Conservation (phyloP, 805 yeast species). For the Sugiyamaella valdiviana region DNA sequence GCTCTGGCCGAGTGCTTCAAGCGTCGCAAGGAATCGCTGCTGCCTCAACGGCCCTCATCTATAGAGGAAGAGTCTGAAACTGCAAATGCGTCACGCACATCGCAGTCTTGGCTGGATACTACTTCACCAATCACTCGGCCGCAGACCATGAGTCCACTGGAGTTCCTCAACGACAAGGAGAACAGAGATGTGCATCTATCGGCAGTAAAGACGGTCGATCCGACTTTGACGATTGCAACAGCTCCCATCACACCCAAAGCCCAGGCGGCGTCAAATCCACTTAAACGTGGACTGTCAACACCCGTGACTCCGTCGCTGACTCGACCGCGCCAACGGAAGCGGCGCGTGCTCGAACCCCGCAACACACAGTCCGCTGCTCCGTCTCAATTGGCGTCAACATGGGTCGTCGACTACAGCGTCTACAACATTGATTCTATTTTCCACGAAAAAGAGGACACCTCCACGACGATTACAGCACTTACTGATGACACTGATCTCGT, state of each 20-base stretch:
- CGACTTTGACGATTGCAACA: background rate
- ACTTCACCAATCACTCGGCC: background rate
- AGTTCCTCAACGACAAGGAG: background rate
- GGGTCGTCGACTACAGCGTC: too few relatives aligned
- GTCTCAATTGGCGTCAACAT: too few relatives aligned
- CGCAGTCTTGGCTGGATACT: background rate
- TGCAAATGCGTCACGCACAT: too few relatives aligned
- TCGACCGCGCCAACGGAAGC: constrained; percentile 2
- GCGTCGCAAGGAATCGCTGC: constrained; percentile 12
- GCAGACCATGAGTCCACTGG: background rate
- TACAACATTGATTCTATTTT: too few relatives aligned
- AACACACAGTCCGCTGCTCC: background rate
- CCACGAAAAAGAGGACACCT: too few relatives aligned
- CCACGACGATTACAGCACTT: too few relatives aligned
- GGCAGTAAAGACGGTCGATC: background rate
- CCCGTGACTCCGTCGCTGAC: constrained; percentile 16
- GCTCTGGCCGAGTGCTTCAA: constrained; percentile 19
- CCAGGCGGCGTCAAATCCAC: background rate
- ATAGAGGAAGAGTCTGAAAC: background rate
- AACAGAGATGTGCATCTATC: background rate
- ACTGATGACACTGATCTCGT: too few relatives aligned
- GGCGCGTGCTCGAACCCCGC: constrained; percentile 10
- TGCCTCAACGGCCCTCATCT: constrained; percentile 1
- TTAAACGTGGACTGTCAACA: constrained; percentile 11
- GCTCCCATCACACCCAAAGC: background rate